Conservation (phyloP, 176 grass and related monocot species). For the Ananas comosus region DNA sequence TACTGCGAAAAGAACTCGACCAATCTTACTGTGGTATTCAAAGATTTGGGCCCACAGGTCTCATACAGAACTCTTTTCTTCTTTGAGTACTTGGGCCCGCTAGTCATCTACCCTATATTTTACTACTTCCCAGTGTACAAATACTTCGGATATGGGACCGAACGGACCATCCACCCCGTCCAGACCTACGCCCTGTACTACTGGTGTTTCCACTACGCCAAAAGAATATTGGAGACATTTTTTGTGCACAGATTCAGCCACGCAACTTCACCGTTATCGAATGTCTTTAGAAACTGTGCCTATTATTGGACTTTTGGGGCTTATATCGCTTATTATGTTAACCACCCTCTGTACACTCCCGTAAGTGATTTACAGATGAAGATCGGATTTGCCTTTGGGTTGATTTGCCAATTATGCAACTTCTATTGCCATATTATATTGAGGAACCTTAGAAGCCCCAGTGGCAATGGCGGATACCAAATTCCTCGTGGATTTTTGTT, state of each 20-base stretch:
- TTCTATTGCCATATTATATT: slow-evolving; percentile 94
- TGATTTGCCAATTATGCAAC: slow-evolving; percentile 71
- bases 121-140: slow-evolving; percentile 83
- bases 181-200: slow-evolving; percentile 96
- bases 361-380: slow-evolving; percentile 79
- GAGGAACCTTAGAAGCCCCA: slow-evolving; percentile 81
- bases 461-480: slow-evolving; percentile 73
- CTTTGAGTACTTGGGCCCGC: slow-evolving; percentile 82
- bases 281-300: slow-evolving; percentile 85
- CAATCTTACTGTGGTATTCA: slow-evolving; percentile 68
- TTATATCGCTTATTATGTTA: slow-evolving; percentile 88
- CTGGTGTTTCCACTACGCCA: slow-evolving; percentile 93
- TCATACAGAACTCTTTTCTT: slow-evolving; percentile 89
- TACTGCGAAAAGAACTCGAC: slow-evolving; percentile 64
- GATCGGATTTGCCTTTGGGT: slow-evolving; percentile 73
- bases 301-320: slow-evolving; percentile 95
- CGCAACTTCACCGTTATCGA: slow-evolving; percentile 76
- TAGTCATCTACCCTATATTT: slow-evolving; percentile 82
- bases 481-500: slow-evolving; percentile 90
- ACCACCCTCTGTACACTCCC: slow-evolving; percentile 84
- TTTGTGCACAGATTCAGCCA: slow-evolving; percentile 95
- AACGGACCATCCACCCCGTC: slow-evolving; percentile 55
- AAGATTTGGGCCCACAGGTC: slow-evolving; percentile 81
- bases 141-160: slow-evolving; percentile 59
- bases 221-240: slow-evolving; percentile 91